Base-by-base conservation (phyloP, 257 asterid genomes). In the Jacaranda copaia region DNA sequence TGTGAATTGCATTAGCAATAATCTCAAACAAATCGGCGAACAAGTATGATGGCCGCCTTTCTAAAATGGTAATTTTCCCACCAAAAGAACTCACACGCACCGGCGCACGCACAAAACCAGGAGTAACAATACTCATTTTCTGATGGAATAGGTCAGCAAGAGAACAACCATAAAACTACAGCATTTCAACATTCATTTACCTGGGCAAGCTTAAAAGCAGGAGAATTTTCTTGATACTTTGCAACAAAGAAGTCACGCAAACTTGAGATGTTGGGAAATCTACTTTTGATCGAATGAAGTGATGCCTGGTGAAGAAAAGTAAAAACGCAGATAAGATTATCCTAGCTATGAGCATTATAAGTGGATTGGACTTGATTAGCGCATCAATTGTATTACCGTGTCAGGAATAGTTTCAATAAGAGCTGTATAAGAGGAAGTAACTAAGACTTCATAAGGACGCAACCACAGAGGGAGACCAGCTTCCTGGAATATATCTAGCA, bases 391-490 rank as follows among this genome's bases (percentile, higher is more conserved):
- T 63, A 74, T 84, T 93, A 96, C 99, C 91, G 99, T 93, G 81
- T 96, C 99, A 5, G 99, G 97, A 77, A 96, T 93, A 65, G 99
- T 96, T 93, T 96, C 99, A 85, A 96, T 96, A 60, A 96, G 97
- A 62, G 99, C 99, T 59, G 98, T 91, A 67, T 91, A 93, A 40
- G 99, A 96, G 82, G 97, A 96, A 68, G 99, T 90, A 79, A 93
- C 99, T 77, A 94, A 75, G 64, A 94, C 97, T 92, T 94, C 99
- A 79, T 92, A 94, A 73, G 99, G 99, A 53, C 98, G 97, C 85
- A 94, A 77, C 99, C 99, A 94, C 45, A 94, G 87, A n/a, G 98
- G 98, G 66, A 96, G 97, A 83, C 99, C 99, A 81, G 98, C 99
- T 89, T 96, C 99, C 93, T 96, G 99, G 92, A 96, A 96, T 87